Conservation (phyloP, 768 basidiomycete species). For the Kwoniella dendrophila region DNA sequence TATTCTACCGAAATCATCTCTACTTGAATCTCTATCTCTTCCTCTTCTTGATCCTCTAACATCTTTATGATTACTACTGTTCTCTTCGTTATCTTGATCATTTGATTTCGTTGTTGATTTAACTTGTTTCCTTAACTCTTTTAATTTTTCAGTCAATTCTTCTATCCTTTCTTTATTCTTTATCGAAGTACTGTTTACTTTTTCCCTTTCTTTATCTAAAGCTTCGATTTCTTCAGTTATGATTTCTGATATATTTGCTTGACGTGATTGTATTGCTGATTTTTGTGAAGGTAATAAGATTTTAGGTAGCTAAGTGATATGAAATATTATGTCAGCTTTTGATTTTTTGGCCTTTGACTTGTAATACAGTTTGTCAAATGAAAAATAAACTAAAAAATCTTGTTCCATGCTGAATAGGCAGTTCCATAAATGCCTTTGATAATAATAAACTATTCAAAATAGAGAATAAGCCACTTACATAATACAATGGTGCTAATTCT, state of each 20-base stretch:
- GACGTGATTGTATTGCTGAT: conserved; percentile 33
- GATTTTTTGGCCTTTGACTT: not conserved
- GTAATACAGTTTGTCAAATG: no score
- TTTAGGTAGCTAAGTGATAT: conserved; percentile 44
- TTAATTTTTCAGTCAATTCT: conserved; percentile 32
- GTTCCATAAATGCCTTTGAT: not conserved
- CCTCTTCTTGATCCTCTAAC: not conserved
- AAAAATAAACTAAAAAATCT: no score
- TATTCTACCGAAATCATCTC: conserved; percentile 37
- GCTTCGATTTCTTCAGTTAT: conserved; percentile 35
- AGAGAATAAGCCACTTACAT: conserved; percentile 33
- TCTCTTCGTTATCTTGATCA: no score
- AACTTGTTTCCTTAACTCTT: conserved; percentile 37
- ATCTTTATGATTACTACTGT: not conserved
- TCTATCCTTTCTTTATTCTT: conserved; percentile 37
- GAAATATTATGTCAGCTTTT: not conserved
- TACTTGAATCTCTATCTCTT: conserved; percentile 10
- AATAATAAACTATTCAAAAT: not conserved
- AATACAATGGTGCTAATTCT: conserved; percentile 47
- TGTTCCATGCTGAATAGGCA: not conserved
- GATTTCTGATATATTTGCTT: conserved; percentile 42
- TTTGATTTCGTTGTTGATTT: conserved; percentile 22
- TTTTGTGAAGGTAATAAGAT: conserved; percentile 48
- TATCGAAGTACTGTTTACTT: conserved; percentile 12
- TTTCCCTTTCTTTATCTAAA: conserved; percentile 35